Evolutionary conservation across 177 flowering plant genomes (phyloP).

Genomic region (Telopea speciosissima): DNA sequence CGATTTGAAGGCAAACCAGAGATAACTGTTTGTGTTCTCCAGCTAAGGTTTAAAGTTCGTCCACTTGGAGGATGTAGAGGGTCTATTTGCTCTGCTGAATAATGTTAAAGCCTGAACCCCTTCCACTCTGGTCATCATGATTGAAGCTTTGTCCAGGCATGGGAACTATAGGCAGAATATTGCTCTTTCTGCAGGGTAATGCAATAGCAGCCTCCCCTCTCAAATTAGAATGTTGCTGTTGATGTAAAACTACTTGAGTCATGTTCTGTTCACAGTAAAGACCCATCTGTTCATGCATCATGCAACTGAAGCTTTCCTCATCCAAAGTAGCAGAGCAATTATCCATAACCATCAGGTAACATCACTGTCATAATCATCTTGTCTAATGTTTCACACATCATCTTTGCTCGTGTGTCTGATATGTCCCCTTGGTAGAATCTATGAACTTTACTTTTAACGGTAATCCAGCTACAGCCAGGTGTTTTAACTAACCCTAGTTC

Average conservation of each 20-base stretch:
- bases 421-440: conserved; percentile 41
- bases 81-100: conserved; percentile 1
- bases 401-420: conserved; percentile 22
- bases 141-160: conserved; percentile 15
- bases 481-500: conserved; percentile 36
- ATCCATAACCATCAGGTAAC: conserved; percentile 13
- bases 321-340: background rate
- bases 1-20: conserved; percentile 12
- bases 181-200: background rate
- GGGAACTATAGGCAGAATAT: conserved; percentile 2
- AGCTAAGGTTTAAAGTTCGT: conserved; percentile 15
- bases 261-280: conserved; percentile 9
- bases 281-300: background rate
- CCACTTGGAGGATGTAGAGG: conserved; percentile 4
- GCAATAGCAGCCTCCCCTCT: conserved; percentile 1
- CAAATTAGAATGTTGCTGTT: background rate
- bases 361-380: background rate
- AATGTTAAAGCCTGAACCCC: conserved; percentile 12
- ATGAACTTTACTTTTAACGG: conserved; percentile 24
- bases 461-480: conserved; percentile 57
- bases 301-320: no score
- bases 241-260: conserved; percentile 9
- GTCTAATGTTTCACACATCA: conserved; percentile 25
- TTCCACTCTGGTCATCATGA: conserved; percentile 3
- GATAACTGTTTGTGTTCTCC: conserved; percentile 1